Base-by-base conservation (phyloP, 148 eudicot species). In the Chenopodium album region DNA sequence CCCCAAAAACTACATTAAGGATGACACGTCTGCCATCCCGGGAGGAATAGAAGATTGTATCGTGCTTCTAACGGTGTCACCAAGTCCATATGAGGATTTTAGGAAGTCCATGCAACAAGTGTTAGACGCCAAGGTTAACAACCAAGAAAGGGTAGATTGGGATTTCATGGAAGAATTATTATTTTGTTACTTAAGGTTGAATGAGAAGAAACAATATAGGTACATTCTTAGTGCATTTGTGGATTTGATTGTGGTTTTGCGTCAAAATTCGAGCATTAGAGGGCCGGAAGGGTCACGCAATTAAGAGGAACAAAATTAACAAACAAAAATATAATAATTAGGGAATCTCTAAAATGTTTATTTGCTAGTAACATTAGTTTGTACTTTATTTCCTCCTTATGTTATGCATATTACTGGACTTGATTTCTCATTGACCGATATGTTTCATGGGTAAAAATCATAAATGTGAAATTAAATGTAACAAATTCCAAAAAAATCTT, bases 101-200 rank as follows among this genome's bases (percentile, higher is more conserved):
- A 71, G 84, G 87, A 85, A 32, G 23, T 94, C 98, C 68, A 94
- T 94, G 98, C 78, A 83, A 78, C 89, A 89, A 84, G 80, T 92
- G 86, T 52, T 88, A n/a, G 91, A 89, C 41, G 94, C 91, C 7
- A 73, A 90, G 44, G 32, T 84, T 50, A 73, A 84, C 6, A 67
- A 83, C 29, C 54, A 82, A 7, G 89, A 88, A 64, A 79, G 75
- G 64, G 90, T 92, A 29, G 92, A 94, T 79, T 92, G 94, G 97
- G 94, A 89, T 7, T 94, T 91, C 59, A 83, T 92, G 91, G 94
- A 92, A 74, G 95, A 91, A 78, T 82, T 94, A 22, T 62, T 94
- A 82, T 89, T 89, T 80, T 84, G 91, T 80, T 92, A 87, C 82
- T 65, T 94, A 81, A 85, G 90, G 71, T 66, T 94, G 90, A 92